phyloP scores from a whole-genome alignment of 352 stramenopile genomes.

The Globisporangium yorkense region DNA sequence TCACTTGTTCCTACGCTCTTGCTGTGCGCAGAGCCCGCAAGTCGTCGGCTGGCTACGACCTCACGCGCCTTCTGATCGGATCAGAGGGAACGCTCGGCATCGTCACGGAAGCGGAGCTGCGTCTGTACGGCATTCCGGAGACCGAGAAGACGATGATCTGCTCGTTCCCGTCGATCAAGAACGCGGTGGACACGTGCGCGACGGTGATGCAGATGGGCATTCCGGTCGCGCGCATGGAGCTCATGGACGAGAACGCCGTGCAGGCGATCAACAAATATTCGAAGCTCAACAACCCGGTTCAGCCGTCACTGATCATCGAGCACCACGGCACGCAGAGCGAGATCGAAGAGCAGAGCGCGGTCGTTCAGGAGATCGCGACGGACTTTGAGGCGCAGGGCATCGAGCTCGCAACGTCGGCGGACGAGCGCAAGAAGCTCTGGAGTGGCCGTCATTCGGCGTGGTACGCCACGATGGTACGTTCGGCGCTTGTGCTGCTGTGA shows the following conservation, averaged over 20 bases:
- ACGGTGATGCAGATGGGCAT: constrained; percentile 87
- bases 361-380: constrained; percentile 81
- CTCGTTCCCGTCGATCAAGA: constrained; percentile 89
- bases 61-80: constrained; percentile 93
- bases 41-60: constrained; percentile 96
- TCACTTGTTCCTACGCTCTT: neutral
- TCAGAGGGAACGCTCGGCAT: constrained; percentile 94
- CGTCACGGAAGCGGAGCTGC: constrained; percentile 94
- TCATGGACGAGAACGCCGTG: constrained; percentile 82
- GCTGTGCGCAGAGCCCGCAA: constrained; percentile 79
- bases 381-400: constrained; percentile 86
- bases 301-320: constrained; percentile 94
- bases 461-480: constrained; percentile 75
- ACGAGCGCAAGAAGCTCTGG: constrained; percentile 84
- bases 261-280: constrained; percentile 84
- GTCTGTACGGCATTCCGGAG: constrained; percentile 90
- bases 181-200: constrained; percentile 80
- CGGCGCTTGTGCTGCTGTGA: neutral
- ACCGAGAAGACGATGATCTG: constrained; percentile 90
- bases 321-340: constrained; percentile 80
- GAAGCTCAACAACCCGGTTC: constrained; percentile 69
- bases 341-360: constrained; percentile 84
- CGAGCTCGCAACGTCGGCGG: constrained; percentile 51
- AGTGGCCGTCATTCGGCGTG: constrained; percentile 79
- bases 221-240: constrained; percentile 79